These are phyloP conservation scores for Aeminium ludgeri DNA, from an alignment of 495 filamentous ascomycete genomes.

Conservation along the genomic window DNA sequence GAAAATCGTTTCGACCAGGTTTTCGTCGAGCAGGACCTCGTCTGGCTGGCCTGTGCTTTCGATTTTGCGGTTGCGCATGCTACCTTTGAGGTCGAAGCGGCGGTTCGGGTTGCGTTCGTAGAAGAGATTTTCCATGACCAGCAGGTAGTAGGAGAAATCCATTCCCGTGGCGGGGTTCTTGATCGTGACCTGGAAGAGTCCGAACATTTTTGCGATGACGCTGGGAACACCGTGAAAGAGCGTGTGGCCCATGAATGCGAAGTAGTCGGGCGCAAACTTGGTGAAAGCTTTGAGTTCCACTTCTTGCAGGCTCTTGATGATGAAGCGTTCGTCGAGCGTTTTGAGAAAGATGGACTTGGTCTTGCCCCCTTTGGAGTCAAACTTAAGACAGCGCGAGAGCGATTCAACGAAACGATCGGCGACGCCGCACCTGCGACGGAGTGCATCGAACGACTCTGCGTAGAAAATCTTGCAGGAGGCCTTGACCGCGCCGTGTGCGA, in stretches of 20 bases:
- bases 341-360: slow-evolving; percentile 97
- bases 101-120: slow-evolving; percentile 72
- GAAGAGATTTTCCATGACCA: slow-evolving; percentile 98
- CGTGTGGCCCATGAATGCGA: slow-evolving; percentile 88
- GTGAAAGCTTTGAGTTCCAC: slow-evolving; percentile 90
- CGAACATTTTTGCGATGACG: slow-evolving; percentile 97
- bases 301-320: slow-evolving; percentile 73
- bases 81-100: slow-evolving; percentile 94
- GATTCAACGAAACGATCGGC: slow-evolving; percentile 89
- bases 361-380: slow-evolving; percentile 97
- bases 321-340: slow-evolving; percentile 84
- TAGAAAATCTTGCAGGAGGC: slow-evolving; percentile 98
- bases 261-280: slow-evolving; percentile 89
- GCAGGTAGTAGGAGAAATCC: slow-evolving; percentile 85
- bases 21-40: slow-evolving; percentile 93
- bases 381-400: slow-evolving; percentile 84
- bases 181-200: slow-evolving; percentile 93
- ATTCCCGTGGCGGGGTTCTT: slow-evolving; percentile 82
- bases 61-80: slow-evolving; percentile 94
- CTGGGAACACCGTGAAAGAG: slow-evolving; percentile 92
- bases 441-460: slow-evolving; percentile 91
- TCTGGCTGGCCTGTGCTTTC: slow-evolving; percentile 87
- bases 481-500: slow-evolving; percentile 73
- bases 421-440: slow-evolving; percentile 82
- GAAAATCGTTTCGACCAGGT: slow-evolving; percentile 99